Evolutionary conservation across 768 basidiomycete genomes (phyloP).

Genomic region (Chlorophyllum brunneum): DNA sequence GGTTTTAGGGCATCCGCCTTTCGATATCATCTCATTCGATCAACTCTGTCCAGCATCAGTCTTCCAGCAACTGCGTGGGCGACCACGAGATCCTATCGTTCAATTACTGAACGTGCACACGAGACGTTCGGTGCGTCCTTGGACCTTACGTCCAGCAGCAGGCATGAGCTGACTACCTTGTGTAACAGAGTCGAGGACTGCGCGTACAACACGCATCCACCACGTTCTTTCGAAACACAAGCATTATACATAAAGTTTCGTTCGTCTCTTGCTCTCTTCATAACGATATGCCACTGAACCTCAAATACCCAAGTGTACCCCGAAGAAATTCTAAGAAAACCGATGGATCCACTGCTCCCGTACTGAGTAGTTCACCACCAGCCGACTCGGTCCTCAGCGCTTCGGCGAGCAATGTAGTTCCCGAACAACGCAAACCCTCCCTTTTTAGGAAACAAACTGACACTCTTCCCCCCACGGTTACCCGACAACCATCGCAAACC

Average conservation of each 20-base stretch:
- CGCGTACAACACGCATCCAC: not conserved
- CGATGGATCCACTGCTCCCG: not conserved
- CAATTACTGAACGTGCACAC: not conserved
- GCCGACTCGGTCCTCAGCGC: not conserved
- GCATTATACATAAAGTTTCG: not conserved
- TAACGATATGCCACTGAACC: constrained; percentile 2
- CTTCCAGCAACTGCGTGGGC: too few species aligned
- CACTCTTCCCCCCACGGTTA: not conserved
- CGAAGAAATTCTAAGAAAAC: constrained; percentile 3
- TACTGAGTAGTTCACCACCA: not conserved
- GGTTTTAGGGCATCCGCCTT: too few species aligned
- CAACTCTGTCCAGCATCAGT: too few species aligned
- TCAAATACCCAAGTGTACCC: not conserved
- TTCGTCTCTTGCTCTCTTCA: constrained; percentile 1
- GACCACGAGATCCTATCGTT: not conserved
- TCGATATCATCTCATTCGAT: too few species aligned
- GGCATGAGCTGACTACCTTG: not conserved
- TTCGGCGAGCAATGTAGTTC: not conserved
- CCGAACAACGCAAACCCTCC: not conserved
- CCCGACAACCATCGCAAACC: constrained; percentile 3
- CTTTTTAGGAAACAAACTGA: not conserved
- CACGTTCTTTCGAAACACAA: constrained; percentile 9
- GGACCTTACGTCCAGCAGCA: not conserved
- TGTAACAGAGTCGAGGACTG: not conserved
- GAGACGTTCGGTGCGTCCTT: not conserved